Conservation (phyloP, 306 rosid genomes). For the Lithocarpus polystachyus region DNA sequence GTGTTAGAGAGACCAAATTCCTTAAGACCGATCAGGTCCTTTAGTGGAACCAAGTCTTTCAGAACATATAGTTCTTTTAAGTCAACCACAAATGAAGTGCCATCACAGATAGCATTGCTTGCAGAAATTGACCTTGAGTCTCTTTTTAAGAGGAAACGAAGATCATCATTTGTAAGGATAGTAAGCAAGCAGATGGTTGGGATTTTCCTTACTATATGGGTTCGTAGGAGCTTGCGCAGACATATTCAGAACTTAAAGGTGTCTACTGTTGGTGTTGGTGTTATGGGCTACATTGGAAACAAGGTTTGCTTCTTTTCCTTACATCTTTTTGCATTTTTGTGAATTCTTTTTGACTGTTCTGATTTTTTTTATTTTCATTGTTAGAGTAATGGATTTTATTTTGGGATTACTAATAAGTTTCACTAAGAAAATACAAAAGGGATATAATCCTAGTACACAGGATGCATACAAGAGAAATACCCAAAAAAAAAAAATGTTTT, state of each 20-base stretch:
- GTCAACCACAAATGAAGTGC: constrained; percentile 43
- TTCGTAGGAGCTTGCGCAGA: constrained; percentile 76
- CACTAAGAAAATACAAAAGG: neutral
- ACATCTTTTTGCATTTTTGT: neutral
- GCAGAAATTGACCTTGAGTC: constrained; percentile 77
- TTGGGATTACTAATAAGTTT: neutral
- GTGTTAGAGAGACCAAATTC: constrained; percentile 55
- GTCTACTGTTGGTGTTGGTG: constrained; percentile 95
- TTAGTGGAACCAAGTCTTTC: constrained; percentile 58
- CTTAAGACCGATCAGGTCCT: constrained; percentile 46
- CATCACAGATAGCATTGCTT: constrained; percentile 45
- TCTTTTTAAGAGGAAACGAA: constrained; percentile 74
- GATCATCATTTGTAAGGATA: constrained; percentile 70
- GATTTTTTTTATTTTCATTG: neutral
- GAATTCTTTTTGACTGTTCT: neutral
- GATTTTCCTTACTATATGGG: constrained; percentile 83
- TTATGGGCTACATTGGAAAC: constrained; percentile 98
- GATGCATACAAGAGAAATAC: too few relatives aligned
- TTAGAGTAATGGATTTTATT: neutral
- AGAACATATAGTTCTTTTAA: constrained; percentile 49
- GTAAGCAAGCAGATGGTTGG: constrained; percentile 99
- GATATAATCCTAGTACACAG: too few relatives aligned
- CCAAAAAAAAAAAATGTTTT: too few relatives aligned
- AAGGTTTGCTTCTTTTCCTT: constrained; percentile 52
- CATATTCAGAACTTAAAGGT: constrained; percentile 88